These are phyloP conservation scores for Fusarium sp. DNA, from an alignment of 2,329 filamentous ascomycete species.

Conservation along the genomic window DNA sequence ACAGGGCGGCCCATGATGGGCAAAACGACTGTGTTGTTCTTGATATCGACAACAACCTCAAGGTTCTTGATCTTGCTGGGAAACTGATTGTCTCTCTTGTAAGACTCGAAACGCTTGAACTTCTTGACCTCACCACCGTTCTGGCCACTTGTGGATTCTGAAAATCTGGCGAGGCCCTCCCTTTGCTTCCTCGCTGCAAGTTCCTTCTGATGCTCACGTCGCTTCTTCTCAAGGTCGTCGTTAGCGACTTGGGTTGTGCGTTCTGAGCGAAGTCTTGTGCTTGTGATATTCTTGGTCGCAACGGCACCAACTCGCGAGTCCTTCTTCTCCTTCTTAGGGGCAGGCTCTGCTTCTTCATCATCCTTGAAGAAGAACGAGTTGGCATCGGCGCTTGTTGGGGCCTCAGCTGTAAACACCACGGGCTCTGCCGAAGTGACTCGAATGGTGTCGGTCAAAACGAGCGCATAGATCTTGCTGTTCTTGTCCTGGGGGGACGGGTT, in stretches of 20 bases:
- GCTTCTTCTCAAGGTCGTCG: constrained; percentile 87
- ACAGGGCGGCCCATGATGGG: constrained; percentile 98
- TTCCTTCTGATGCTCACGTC: constrained; percentile 93
- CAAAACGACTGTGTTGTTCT: constrained; percentile 89
- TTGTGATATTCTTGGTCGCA: constrained; percentile 94
- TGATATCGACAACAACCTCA: constrained; percentile 89
- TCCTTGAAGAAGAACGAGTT: constrained; percentile 99
- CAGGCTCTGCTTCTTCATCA: constrained; percentile 86
- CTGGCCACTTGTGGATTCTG: constrained; percentile 83
- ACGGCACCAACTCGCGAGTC: constrained; percentile 86
- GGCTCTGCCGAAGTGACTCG: constrained; percentile 84
- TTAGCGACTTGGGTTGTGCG: constrained; percentile 83
- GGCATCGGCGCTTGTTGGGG: constrained; percentile 89
- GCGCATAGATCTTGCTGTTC: constrained; percentile 87
- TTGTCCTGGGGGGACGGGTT: constrained; percentile 91
- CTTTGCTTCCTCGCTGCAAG: constrained; percentile 87
- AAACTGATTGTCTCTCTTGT: constrained; percentile 97
- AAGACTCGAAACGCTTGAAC: constrained; percentile 99
- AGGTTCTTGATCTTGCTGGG: constrained; percentile 85
- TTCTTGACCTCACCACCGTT: constrained; percentile 96
- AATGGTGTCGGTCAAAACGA: constrained; percentile 92
- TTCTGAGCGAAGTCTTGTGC: constrained; percentile 91
- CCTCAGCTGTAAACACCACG: constrained; percentile 93
- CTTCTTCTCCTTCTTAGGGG: constrained; percentile 92
- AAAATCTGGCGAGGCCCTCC: constrained; percentile 86